Evolutionary conservation across 371 early-diverging fungal species (phyloP), one percentile per base, ranked within the genome.

Genomic region (Haplosporangium sp.): DNA sequence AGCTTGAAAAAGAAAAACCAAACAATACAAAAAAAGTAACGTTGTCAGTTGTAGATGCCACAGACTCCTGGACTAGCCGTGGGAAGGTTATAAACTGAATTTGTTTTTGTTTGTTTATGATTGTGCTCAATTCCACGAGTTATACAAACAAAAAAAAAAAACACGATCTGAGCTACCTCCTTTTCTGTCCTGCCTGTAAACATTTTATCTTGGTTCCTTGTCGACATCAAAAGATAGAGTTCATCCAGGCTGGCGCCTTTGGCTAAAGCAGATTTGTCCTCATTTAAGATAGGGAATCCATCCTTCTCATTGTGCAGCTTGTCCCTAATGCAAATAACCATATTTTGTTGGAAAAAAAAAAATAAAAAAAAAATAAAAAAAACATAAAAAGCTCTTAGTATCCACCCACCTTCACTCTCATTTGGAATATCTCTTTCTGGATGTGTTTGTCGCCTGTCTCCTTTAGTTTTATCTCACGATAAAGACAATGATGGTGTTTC

Each of bases 81-180:
- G 55, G 55, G 55, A 55, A 55, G 55, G 55, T 55, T 55, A 55
- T 48, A 48, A 48, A 27, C 34, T 10, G 27, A 27, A 27, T 27
- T 27, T 27, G 27, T 27, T 27, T 27, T 27, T 27, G 55, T 55
- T 55, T 10, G 55, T 19, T 55, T 55, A 34, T 27, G 55, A 27
- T 27, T 27, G 55, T 55, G 55, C 55, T 55, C 55, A 55, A 10
- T 55, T 55, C 55, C 55, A 55, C 55, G 55, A 55, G 55, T 55
- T 55, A 52, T 6, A 52, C 52, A 52, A 52, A 27, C 27, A 27
- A 27, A 27, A 27, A 27, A 27, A 27, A 27, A 27, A 27, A 27
- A 27, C 27, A 27, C 27, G 27, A 27, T 27, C 52, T 19, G 52
- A 55, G 27, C 1, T 27, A 10, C 8, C 55, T 34, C 55, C 55